Evolutionary conservation across 768 basidiomycete genomes (phyloP).

Genomic region (Albatrellus ellisii): DNA sequence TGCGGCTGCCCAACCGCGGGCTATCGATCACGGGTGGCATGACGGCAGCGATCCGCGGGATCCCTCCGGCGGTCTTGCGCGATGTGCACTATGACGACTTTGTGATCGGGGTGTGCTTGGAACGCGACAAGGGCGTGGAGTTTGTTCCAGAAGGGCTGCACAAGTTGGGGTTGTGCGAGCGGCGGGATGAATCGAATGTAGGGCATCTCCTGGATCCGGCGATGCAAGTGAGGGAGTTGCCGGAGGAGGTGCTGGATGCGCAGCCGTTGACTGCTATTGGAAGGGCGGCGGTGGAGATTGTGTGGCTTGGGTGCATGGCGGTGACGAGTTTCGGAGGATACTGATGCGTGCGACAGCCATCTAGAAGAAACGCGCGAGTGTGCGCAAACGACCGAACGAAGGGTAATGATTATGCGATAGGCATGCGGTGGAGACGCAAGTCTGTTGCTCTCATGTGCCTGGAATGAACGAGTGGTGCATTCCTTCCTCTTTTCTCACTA

Average conservation of each 20-base stretch:
- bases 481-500: not conserved
- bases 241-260: conserved; percentile 27
- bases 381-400: not conserved
- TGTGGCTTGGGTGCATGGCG: conserved; percentile 41
- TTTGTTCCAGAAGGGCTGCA: conserved; percentile 72
- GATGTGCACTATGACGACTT: conserved; percentile 27
- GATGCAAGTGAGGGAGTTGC: conserved; percentile 24
- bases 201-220: conserved; percentile 3
- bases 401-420: no score
- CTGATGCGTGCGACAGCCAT: not conserved
- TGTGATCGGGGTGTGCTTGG: conserved; percentile 47
- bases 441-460: not conserved
- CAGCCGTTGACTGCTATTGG: conserved; percentile 35
- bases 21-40: conserved; percentile 51
- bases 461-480: not conserved
- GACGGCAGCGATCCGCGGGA: conserved; percentile 24
- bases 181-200: conserved; percentile 9
- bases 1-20: conserved; percentile 62
- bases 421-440: no score
- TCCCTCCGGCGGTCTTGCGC: conserved; percentile 23
- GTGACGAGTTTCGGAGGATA: conserved; percentile 26
- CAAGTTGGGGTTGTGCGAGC: conserved; percentile 52
- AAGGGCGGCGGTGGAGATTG: conserved; percentile 37
- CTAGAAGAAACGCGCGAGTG: no score
- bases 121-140: conserved; percentile 56